Percentiles rank a stretch among this genome's conserved stretches.
Evolutionary conservation across 768 basidiomycete species (phyloP).

Genomic region (Obba rivulosa): DNA sequence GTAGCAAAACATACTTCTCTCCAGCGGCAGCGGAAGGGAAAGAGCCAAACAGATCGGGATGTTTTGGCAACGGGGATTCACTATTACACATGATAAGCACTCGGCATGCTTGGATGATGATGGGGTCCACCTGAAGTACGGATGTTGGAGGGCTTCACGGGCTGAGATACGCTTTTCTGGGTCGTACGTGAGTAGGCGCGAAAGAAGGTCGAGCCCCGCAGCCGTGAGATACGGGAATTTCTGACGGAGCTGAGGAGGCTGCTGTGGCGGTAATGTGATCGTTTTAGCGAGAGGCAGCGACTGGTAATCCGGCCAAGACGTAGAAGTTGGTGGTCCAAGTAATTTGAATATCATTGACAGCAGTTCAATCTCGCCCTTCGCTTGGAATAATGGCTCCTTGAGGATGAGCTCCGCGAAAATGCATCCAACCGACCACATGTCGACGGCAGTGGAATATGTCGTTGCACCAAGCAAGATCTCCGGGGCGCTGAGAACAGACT

Average conservation of each 20-base stretch:
- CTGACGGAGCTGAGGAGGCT: conserved; percentile 71
- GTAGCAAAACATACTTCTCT: conserved; percentile 65
- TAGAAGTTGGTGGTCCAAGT: conserved; percentile 85
- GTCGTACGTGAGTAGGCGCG: conserved; percentile 82
- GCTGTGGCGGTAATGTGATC: conserved; percentile 68
- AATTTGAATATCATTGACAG: conserved; percentile 93
- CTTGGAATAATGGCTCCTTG: conserved; percentile 96
- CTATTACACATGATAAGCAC: conserved; percentile 34
- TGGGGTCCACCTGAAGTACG: conserved; percentile 78
- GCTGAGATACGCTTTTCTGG: conserved; percentile 83
- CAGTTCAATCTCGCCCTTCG: conserved; percentile 92
- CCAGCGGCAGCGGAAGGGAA: conserved; percentile 97
- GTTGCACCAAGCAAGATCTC: conserved; percentile 92
- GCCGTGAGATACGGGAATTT: conserved; percentile 83
- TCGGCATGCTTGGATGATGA: neutral
- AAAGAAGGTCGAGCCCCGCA: conserved; percentile 80
- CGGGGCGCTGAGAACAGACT: conserved; percentile 60
- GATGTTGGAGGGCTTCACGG: conserved; percentile 84
- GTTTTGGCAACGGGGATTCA: conserved; percentile 93
- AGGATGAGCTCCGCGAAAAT: conserved; percentile 95
- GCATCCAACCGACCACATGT: conserved; percentile 99
- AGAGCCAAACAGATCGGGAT: conserved; percentile 91
- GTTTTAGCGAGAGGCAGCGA: conserved; percentile 78
- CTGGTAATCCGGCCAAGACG: conserved; percentile 82
- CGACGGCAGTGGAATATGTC: conserved; percentile 91